These are phyloP conservation scores for Flaveria sonorensis DNA, from an alignment of 129 eudicot genomes.

Conservation along the genomic window DNA sequence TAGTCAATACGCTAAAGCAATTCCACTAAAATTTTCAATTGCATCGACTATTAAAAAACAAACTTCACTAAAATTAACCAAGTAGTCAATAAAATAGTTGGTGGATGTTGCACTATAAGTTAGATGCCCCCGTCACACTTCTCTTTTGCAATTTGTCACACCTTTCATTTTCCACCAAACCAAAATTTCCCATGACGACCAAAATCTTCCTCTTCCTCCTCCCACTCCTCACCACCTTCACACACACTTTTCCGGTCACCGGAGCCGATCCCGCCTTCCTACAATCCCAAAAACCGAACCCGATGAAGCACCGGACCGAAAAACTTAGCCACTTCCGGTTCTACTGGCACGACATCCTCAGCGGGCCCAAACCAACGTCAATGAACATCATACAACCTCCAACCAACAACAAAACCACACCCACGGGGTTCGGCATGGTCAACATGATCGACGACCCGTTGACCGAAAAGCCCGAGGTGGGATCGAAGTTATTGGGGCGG, in stretches of 20 bases:
- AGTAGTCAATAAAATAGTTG: background rate
- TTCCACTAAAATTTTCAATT: too few species aligned
- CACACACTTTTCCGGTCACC: constrained; percentile 18
- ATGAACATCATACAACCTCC: constrained; percentile 41
- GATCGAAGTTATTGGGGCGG: constrained; percentile 54
- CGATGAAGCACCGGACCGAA: constrained; percentile 33
- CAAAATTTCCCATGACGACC: constrained; percentile 24
- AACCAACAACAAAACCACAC: constrained; percentile 3
- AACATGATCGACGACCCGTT: constrained; percentile 67
- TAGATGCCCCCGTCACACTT: constrained; percentile 26
- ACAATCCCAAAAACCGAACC: constrained; percentile 22
- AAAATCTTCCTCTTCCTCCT: constrained; percentile 22
- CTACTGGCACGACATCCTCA: constrained; percentile 60
- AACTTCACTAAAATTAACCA: background rate
- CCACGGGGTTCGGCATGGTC: constrained; percentile 47
- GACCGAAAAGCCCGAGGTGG: constrained; percentile 47
- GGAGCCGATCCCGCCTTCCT: constrained; percentile 28
- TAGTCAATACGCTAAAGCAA: too few species aligned
- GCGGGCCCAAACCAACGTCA: constrained; percentile 49
- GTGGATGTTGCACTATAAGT: constrained; percentile 4
- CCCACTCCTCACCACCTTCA: constrained; percentile 27
- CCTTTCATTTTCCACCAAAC: constrained; percentile 6
- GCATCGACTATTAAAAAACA: too few species aligned
- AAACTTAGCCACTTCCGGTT: constrained; percentile 56
- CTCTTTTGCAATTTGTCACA: background rate